Percentiles rank a stretch among this genome's conserved stretches.
phyloP scores from a whole-genome alignment of 177 flowering plant genomes.

The Vitis hybrid region DNA sequence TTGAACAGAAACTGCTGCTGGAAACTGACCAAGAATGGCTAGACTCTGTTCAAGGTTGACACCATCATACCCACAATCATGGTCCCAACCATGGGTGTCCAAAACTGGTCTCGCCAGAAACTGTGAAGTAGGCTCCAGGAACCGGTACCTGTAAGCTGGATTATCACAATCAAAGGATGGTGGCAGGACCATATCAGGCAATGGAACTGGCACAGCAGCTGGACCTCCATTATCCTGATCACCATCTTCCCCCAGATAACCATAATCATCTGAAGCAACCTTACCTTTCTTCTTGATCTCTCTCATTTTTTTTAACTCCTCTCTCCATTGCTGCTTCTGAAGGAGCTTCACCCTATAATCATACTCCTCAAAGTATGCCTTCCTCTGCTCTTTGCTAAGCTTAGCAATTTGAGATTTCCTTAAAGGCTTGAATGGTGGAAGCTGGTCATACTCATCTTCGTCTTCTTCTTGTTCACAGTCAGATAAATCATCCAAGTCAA shows the following conservation, averaged over 20 bases:
- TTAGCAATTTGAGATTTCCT: constrained; percentile 67
- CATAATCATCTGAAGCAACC: constrained; percentile 30
- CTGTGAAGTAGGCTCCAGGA: constrained; percentile 87
- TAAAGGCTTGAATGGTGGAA: constrained; percentile 92
- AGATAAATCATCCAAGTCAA: constrained; percentile 73
- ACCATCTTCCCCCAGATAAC: constrained; percentile 49
- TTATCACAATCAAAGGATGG: constrained; percentile 81
- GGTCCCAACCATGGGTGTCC: constrained; percentile 94
- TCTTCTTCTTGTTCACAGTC: constrained; percentile 80
- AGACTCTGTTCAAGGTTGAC: constrained; percentile 74
- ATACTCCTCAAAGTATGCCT: constrained; percentile 87
- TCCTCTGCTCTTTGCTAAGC: constrained; percentile 79
- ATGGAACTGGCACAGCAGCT: constrained; percentile 76
- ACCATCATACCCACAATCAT: constrained; percentile 94
- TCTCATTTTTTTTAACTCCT: constrained; percentile 73
- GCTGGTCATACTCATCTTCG: constrained; percentile 90
- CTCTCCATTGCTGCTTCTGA: constrained; percentile 88
- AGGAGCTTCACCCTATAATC: constrained; percentile 88
- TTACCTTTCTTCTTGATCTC: constrained; percentile 72
- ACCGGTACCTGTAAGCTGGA: constrained; percentile 78
- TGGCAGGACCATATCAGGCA: constrained; percentile 86
- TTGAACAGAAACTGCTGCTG: constrained; percentile 63
- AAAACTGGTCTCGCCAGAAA: constrained; percentile 80
- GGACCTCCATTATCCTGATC: constrained; percentile 67
- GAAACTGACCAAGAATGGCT: constrained; percentile 57